Evolutionary conservation across 2,329 filamentous ascomycete genomes (phyloP), one percentile per base, ranked within the genome.

Genomic region (Ceratocystis cacaofunesta): DNA sequence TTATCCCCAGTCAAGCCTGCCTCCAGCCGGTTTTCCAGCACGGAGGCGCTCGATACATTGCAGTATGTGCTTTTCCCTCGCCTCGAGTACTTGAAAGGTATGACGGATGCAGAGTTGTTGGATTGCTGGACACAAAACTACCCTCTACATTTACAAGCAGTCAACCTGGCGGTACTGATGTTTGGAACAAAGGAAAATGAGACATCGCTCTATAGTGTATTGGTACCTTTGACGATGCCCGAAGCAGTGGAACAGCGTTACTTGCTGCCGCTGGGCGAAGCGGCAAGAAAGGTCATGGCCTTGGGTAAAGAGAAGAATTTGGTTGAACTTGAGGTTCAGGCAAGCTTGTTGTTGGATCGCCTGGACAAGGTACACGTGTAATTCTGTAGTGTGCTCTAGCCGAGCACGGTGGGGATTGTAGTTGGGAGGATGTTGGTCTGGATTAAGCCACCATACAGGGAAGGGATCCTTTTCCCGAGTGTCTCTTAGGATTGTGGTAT

Each of bases 41-140:
- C 80, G 0, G 80, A 83, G 17, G 82, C 82, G 55, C 74, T 87
- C 22, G 81, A 85, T 52, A 77, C 78, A 22, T 76, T 85, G n/a
- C 82, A 86, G 70, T 84, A 85, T 69, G 78, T 78, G 58, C 73
- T 86, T 17, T 87, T 87, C 70, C 83, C 83, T 1, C 78, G 82
- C 70, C 75, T 83, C 55, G 76, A 76, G n/a, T 72, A 75, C 3
- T 73, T 85, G 19, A 72, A 73, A 2, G 75, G 78, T 25, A 74
- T 76, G 36, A 32, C 61, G 32, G 69, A 72, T 1, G 73, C 75
- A 4, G 76, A 77, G 1, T 69, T 85, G 43, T 71, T 77, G 46
- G 79, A 84, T 28, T 82, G 81, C 69, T 80, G 82, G 76, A 71
- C 72, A 12, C 76, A 81, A 68, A 80, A 80, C 61, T 76, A 77